A percentile compares a stretch with the other conserved stretches of the same genome.
Conservation (phyloP, 805 yeast genomes). For the Lachancea quebecensis region DNA sequence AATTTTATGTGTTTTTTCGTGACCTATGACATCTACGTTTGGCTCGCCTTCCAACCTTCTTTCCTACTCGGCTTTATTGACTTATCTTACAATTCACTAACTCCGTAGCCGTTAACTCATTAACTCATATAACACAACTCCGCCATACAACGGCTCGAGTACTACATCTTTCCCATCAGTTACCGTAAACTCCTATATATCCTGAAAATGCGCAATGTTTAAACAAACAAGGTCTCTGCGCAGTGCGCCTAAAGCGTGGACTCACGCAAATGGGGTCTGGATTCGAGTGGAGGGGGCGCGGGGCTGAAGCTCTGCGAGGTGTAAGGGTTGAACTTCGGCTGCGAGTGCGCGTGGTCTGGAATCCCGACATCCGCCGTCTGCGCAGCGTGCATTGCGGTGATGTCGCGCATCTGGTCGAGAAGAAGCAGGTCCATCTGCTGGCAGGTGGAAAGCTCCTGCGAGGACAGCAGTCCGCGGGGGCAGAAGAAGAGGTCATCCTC, state of each 20-base stretch:
- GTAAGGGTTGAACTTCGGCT: conserved; percentile 58
- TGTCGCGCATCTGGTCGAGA: conserved; percentile 18
- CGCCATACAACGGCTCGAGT: neutral
- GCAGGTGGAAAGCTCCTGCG: conserved; percentile 22
- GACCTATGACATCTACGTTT: too few species aligned
- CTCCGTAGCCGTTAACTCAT: neutral
- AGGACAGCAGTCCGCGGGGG: conserved; percentile 26
- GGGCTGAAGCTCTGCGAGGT: conserved; percentile 61
- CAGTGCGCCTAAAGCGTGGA: neutral
- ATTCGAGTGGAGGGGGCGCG: conserved; percentile 15
- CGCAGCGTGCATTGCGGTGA: neutral
- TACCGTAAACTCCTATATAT: neutral
- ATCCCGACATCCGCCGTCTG: conserved; percentile 8
- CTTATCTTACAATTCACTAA: neutral
- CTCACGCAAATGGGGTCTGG: conserved; percentile 2
- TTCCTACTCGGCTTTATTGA: too few species aligned
- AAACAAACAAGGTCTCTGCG: neutral
- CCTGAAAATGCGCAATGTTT: too few species aligned
- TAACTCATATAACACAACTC: too few species aligned
- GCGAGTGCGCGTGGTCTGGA: conserved; percentile 14
- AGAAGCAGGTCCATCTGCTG: conserved; percentile 23
- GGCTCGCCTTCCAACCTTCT: too few species aligned
- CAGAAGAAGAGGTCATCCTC: conserved; percentile 30
- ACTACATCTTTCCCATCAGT: neutral
- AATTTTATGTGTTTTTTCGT: too few species aligned